Evolutionary conservation across 495 filamentous ascomycete species (phyloP), one percentile per base, ranked within the genome.

Genomic region (Echria macrotheca): DNA sequence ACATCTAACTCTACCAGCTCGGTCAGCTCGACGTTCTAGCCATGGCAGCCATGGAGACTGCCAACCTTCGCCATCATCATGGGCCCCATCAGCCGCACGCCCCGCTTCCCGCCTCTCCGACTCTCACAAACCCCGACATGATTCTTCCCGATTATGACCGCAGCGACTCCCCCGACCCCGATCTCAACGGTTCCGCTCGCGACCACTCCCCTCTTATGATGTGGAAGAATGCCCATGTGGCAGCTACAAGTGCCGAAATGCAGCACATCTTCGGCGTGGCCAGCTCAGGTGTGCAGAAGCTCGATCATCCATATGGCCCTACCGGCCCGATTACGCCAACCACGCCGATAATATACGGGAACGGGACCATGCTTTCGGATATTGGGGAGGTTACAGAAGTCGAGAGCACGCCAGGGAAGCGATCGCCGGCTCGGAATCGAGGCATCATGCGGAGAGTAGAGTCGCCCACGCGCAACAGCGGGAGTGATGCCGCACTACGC

Each of bases 81-180:
- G 41, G 58, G 53, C 48, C 63, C 64, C 48, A 54, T 54, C 60
- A 61, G 44, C 44, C 50, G n/a, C 52, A 59, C 36, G 58, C 72
- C 28, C 51, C 64, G 55, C 40, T 58, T 56, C 75, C 77, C 39
- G 73, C 82, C 22, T 94, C 87, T 40, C 90, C 90, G 36, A 93
- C 90, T 6, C 70, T 96, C 50, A 90, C 88, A n/a, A 89, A 94
- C 66, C 88, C 89, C 28, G 89, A 93, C 64, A 90, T 96, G 88
- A 94, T 96, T 52, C 73, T 96, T 31, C 90, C 90, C 29, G 77
- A 78, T 45, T 67, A 69, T 45, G 77, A 82, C 60, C 75, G 75
- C 38, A 72, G 71, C 56, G 63, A 66, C 50, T 71, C 67, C n/a
- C 72, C 68, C 24, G 70, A 68, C 39, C 63, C 61, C 25, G 65